Percentiles rank a stretch among this genome's conserved stretches.
phyloP scores from a whole-genome alignment of 768 basidiomycete genomes.

The Boletus rubescentipes region DNA sequence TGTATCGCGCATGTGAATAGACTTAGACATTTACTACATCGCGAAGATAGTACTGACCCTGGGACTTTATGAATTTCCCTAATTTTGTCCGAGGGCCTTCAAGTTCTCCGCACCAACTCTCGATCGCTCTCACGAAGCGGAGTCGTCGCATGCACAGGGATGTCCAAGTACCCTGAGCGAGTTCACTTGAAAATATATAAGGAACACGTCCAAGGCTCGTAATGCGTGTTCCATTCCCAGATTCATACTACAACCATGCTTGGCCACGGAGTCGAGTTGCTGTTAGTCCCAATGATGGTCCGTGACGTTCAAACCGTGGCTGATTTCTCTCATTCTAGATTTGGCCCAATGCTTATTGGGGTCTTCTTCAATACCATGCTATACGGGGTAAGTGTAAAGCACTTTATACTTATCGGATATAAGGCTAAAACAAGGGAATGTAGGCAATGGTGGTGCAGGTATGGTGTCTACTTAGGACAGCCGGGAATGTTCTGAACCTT shows the following conservation, averaged over 20 bases:
- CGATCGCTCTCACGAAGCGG: background rate
- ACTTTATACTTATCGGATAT: background rate
- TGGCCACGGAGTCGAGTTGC: background rate
- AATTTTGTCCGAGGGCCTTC: background rate
- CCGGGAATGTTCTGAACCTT: background rate
- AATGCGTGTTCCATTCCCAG: background rate
- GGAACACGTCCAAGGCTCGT: background rate
- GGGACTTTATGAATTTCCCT: background rate
- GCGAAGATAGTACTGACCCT: background rate
- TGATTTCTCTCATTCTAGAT: constrained; percentile 41
- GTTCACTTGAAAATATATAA: background rate
- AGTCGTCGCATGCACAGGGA: background rate
- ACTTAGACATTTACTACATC: too few relatives aligned
- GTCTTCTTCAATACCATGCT: constrained; percentile 17
- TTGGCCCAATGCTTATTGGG: constrained; percentile 25
- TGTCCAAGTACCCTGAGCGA: background rate
- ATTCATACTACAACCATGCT: background rate
- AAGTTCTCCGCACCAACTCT: background rate
- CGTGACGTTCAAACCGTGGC: constrained; percentile 4
- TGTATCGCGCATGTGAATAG: too few relatives aligned
- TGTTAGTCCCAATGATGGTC: background rate
- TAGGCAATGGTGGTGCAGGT: constrained; percentile 19
- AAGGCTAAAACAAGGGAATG: background rate
- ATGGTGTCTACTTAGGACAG: background rate
- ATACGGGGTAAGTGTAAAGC: constrained; percentile 10